Evolutionary conservation across 345 rosid species (phyloP).

Genomic region (Boechera stricta): DNA sequence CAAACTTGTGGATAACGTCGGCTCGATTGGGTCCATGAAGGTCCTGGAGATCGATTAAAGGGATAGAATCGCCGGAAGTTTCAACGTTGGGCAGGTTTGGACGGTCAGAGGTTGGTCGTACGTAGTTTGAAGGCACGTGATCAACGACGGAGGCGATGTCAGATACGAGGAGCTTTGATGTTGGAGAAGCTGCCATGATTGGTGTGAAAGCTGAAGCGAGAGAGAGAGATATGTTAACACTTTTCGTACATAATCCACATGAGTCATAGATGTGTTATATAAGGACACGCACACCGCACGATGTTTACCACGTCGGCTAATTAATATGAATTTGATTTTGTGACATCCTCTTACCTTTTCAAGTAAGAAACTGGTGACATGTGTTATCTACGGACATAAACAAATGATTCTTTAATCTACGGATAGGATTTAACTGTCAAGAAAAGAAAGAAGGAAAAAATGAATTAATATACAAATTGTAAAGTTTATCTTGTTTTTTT

Average conservation of each 20-base stretch:
- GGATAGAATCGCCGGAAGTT: conserved; percentile 49
- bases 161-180: conserved; percentile 48
- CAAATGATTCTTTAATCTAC: too few relatives aligned
- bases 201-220: conserved; percentile 18
- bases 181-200: conserved; percentile 24
- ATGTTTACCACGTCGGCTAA: neutral
- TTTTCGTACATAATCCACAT: neutral
- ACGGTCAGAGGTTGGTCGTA: conserved; percentile 68
- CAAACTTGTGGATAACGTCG: conserved; percentile 49
- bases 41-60: conserved; percentile 63
- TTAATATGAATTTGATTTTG: neutral
- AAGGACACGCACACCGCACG: conserved; percentile 18
- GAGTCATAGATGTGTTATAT: conserved; percentile 2
- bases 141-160: conserved; percentile 55
- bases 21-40: conserved; percentile 53
- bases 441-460: neutral
- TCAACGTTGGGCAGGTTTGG: conserved; percentile 56
- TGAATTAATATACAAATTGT: neutral
- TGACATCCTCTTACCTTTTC: too few relatives aligned
- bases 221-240: neutral
- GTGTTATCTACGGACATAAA: too few relatives aligned
- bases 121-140: conserved; percentile 55
- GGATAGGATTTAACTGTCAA: too few relatives aligned
- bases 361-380: neutral
- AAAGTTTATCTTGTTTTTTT: neutral